Evolutionary conservation across 2,329 filamentous ascomycete species (phyloP).

Genomic region (Ascosphaera aggregata): DNA sequence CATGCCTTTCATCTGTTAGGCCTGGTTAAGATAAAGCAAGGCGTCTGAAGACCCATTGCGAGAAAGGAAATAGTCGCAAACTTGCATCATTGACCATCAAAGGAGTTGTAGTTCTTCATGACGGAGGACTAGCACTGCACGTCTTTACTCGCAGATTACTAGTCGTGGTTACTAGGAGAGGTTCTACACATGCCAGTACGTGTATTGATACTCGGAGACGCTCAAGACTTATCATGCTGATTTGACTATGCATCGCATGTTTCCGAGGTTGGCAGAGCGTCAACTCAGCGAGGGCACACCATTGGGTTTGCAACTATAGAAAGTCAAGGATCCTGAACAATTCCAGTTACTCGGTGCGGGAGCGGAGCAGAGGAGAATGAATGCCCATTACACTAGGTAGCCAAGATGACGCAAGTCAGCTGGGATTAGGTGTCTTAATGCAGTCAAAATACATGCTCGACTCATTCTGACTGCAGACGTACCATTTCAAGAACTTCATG

Average conservation of each 20-base stretch:
- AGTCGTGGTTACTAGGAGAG: conserved; percentile 15
- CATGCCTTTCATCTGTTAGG: too few species aligned
- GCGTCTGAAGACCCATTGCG: too few species aligned
- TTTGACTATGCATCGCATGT: conserved; percentile 10
- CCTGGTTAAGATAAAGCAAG: too few species aligned
- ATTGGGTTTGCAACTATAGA: conserved; percentile 18
- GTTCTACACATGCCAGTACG: conserved; percentile 15
- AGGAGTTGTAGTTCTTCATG: background rate
- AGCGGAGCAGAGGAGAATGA: conserved; percentile 10
- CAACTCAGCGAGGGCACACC: conserved; percentile 14
- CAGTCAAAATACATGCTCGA: conserved; percentile 18
- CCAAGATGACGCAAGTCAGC: conserved; percentile 13
- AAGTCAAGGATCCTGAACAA: conserved; percentile 16
- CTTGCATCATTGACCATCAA: too few species aligned
- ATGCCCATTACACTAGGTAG: conserved; percentile 16
- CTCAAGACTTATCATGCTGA: background rate
- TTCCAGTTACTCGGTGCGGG: conserved; percentile 14
- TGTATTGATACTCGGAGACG: background rate
- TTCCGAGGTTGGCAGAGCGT: conserved; percentile 14
- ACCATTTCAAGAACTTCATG: conserved; percentile 9
- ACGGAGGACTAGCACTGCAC: too few species aligned
- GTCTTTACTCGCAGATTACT: conserved; percentile 9
- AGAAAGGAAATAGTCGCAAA: too few species aligned
- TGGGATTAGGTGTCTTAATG: conserved; percentile 13
- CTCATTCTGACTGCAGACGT: conserved; percentile 15